Base-by-base conservation (phyloP, 2,329 filamentous ascomycete species). In the Fusarium armeniacum region DNA sequence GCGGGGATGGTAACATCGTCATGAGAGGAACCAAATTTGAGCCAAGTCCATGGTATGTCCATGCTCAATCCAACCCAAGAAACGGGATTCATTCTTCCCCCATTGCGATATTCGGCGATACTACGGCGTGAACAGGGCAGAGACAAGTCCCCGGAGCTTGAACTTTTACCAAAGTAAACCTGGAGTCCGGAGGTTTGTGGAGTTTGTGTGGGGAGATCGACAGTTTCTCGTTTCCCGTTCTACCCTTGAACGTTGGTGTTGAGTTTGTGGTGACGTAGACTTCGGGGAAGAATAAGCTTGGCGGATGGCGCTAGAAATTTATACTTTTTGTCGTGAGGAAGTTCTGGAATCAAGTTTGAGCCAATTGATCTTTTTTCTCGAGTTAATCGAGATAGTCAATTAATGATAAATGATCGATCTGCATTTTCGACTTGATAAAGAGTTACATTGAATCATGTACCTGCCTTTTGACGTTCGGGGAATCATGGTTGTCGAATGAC, bases 121-220 rank as follows among this genome's bases (percentile, higher is more conserved):
- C 67, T 49, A 64, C 67, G 67, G 67, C 57, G 58, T 22, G 53
- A 56, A 44, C 41, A 49, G 61, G 57, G 49, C 56, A 38, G 24
- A 43, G 32, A 36, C n/a, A 3, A 43, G 32, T 43, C 61, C 60
- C 38, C 47, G 62, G 30, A 13, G 49, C 26, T 56, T 44, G 59
- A 26, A 53, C 13, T 40, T 24, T 67, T 35, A 46, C 62, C 36
- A 57, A 58, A 57, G 40, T 33, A 35, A 64, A 56, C 59, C 51
- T 59, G 45, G 54, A 69, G 69, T 56, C 69, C 66, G 65, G 69
- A 71, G 65, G 47, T 58, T 44, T 69, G 65, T 60, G 65, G 69
- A 69, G 69, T 66, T 47, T 57, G 60, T 66, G 69, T 59, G 69
- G 69, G 57, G 69, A 71, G 69, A 69, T 71, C 68, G 60, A 54